A percentile compares a stretch with the other conserved stretches of the same genome.
These are phyloP conservation scores for Backusella sp. DNA, from an alignment of 192 early-diverging fungal genomes.

Conservation along the genomic window DNA sequence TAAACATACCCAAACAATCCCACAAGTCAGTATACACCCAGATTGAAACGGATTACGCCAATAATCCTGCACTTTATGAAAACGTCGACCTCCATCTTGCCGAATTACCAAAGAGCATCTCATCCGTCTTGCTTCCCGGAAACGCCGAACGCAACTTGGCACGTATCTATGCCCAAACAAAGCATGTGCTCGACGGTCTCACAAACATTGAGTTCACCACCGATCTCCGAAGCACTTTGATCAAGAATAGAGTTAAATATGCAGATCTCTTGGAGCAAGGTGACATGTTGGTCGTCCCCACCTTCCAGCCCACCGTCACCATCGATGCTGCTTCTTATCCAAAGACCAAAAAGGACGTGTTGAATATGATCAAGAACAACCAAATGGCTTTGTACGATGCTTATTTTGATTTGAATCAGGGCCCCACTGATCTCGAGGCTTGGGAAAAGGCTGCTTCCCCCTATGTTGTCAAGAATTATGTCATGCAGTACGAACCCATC, in stretches of 20 bases:
- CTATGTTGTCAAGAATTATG: conserved; percentile 49
- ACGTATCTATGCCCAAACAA: conserved; percentile 48
- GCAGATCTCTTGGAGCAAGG: conserved; percentile 36
- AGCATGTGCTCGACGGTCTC: conserved; percentile 44
- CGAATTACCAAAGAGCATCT: conserved; percentile 9
- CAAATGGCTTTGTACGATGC: conserved; percentile 43
- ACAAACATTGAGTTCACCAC: conserved; percentile 43
- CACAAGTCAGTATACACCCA: background rate
- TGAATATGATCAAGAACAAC: conserved; percentile 26
- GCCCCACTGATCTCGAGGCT: conserved; percentile 45
- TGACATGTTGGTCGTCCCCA: conserved; percentile 53
- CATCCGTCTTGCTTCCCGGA: conserved; percentile 11
- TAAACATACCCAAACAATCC: conserved; percentile 37
- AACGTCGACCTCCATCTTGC: conserved; percentile 53
- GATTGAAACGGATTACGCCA: background rate
- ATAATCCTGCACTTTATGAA: background rate
- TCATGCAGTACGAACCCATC: conserved; percentile 54
- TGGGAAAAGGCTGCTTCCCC: conserved; percentile 40
- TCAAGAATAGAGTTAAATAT: conserved; percentile 32
- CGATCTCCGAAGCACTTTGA: conserved; percentile 31
- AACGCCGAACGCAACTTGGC: conserved; percentile 54
- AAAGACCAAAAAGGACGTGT: conserved; percentile 32
- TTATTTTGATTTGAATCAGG: conserved; percentile 48
- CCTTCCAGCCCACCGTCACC: conserved; percentile 38
- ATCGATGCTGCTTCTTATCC: conserved; percentile 19